These are phyloP conservation scores for Orychophragmus violaceus DNA, from an alignment of 345 rosid genomes.

Conservation along the genomic window DNA sequence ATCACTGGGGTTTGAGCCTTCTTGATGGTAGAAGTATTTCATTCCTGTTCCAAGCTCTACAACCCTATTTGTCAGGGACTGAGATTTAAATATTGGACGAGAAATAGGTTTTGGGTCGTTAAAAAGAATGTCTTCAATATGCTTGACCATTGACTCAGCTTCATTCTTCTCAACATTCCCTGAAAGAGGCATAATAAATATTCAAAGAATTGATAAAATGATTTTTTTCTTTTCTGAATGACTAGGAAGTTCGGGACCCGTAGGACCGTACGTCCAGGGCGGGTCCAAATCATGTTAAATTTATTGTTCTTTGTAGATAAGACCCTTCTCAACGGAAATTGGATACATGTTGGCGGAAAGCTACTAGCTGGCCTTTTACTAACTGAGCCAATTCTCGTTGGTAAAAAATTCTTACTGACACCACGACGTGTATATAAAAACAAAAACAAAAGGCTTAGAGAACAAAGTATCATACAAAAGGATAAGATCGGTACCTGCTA, in stretches of 20 bases:
- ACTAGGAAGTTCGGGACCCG: too few relatives aligned
- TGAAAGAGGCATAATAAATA: not conserved
- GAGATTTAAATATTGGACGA: conserved; percentile 66
- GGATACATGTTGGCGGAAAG: too few relatives aligned
- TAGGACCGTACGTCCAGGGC: too few relatives aligned
- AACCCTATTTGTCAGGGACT: conserved; percentile 56
- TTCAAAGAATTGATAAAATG: too few relatives aligned
- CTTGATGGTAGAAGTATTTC: conserved; percentile 44
- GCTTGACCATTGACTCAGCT: conserved; percentile 57
- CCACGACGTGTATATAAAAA: not conserved
- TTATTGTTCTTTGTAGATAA: too few relatives aligned
- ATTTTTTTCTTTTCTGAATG: too few relatives aligned
- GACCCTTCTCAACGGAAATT: too few relatives aligned
- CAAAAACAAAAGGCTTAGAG: not conserved
- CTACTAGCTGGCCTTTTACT: too few relatives aligned
- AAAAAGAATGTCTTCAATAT: conserved; percentile 55
- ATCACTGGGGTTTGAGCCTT: conserved; percentile 65
- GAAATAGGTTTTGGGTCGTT: conserved; percentile 51
- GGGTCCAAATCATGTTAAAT: too few relatives aligned
- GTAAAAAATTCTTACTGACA: too few relatives aligned
- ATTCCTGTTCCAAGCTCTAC: conserved; percentile 53
- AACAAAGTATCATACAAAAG: not conserved
- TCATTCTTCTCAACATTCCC: conserved; percentile 31
- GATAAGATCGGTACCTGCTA: conserved; percentile 45
- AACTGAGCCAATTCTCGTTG: too few relatives aligned